Conservation (phyloP, 106 monocot genomes). For the Dendrobium nobile region DNA sequence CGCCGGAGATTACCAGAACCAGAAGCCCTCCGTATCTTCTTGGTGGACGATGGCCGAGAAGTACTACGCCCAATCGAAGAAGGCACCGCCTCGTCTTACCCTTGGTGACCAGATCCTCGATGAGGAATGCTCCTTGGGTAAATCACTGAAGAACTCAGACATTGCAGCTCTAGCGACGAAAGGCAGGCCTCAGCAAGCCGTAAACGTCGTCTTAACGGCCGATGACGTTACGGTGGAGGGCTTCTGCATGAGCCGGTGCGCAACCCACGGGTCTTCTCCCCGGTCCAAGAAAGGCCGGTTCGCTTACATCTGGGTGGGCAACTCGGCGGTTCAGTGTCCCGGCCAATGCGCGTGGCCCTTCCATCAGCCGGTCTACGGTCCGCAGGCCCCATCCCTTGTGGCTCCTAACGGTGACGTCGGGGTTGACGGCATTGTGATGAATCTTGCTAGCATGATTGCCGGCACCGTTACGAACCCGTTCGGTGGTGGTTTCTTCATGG, state of each 20-base stretch:
- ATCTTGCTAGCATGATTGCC: constrained; percentile 45
- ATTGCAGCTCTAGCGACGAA: constrained; percentile 26
- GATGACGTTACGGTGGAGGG: constrained; percentile 50
- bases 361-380: constrained; percentile 48
- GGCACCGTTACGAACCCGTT: constrained; percentile 44
- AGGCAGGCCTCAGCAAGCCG: constrained; percentile 14
- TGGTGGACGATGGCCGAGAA: constrained; percentile 56
- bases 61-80: constrained; percentile 25
- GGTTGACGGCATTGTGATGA: constrained; percentile 45
- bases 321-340: constrained; percentile 44
- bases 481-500: constrained; percentile 46
- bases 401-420: constrained; percentile 51
- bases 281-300: constrained; percentile 13
- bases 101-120: constrained; percentile 44
- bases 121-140: constrained; percentile 29
- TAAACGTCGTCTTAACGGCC: constrained; percentile 40
- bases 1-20: not conserved
- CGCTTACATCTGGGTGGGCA: constrained; percentile 41
- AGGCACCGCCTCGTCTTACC: constrained; percentile 13
- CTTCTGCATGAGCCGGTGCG: constrained; percentile 58
- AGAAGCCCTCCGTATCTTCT: constrained; percentile 32
- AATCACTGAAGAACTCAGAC: constrained; percentile 23
- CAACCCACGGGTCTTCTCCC: constrained; percentile 17
- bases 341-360: constrained; percentile 65
- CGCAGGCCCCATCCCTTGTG: constrained; percentile 39